Conservation (phyloP, 306 rosid species). For the Trichosanthes cucumerina region DNA sequence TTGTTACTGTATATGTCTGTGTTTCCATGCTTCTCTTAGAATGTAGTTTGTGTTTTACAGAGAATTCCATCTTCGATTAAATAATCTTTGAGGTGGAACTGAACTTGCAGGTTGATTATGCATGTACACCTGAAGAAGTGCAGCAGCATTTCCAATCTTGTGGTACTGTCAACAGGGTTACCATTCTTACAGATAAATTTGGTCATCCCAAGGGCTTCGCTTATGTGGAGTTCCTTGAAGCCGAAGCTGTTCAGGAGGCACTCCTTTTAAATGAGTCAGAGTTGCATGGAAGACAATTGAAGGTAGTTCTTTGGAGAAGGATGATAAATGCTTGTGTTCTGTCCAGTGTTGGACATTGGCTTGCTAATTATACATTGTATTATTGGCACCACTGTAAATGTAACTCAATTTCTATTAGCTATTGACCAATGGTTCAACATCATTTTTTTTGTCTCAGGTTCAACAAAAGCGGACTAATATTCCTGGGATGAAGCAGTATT, state of each 20-base stretch:
- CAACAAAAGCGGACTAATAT: slow-evolving; percentile 87
- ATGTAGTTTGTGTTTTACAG: neutral
- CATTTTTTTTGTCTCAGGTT: slow-evolving; percentile 38
- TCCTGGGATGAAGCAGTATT: slow-evolving; percentile 92
- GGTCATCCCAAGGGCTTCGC: slow-evolving; percentile 98
- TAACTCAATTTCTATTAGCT: neutral
- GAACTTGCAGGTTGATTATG: slow-evolving; percentile 76
- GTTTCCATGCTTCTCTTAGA: neutral
- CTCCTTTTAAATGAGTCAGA: slow-evolving; percentile 66
- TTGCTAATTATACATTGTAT: neutral
- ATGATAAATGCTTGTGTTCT: neutral
- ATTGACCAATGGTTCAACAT: neutral
- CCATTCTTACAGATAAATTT: slow-evolving; percentile 79
- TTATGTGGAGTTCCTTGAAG: slow-evolving; percentile 79
- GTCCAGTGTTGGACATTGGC: neutral
- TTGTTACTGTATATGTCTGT: neutral
- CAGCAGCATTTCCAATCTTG: slow-evolving; percentile 95
- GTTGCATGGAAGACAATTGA: slow-evolving; percentile 86
- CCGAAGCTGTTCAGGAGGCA: slow-evolving; percentile 90
- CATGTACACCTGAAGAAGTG: slow-evolving; percentile 99
- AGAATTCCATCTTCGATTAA: slow-evolving; percentile 10
- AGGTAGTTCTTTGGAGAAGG: slow-evolving; percentile 31
- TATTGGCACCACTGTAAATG: neutral
- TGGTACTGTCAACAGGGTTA: slow-evolving; percentile 87
- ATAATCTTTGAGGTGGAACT: slow-evolving; percentile 17